Percentiles rank a stretch among this genome's conserved stretches.
Evolutionary conservation across 768 basidiomycete genomes (phyloP).

Genomic region (Rhizopogon sp.): DNA sequence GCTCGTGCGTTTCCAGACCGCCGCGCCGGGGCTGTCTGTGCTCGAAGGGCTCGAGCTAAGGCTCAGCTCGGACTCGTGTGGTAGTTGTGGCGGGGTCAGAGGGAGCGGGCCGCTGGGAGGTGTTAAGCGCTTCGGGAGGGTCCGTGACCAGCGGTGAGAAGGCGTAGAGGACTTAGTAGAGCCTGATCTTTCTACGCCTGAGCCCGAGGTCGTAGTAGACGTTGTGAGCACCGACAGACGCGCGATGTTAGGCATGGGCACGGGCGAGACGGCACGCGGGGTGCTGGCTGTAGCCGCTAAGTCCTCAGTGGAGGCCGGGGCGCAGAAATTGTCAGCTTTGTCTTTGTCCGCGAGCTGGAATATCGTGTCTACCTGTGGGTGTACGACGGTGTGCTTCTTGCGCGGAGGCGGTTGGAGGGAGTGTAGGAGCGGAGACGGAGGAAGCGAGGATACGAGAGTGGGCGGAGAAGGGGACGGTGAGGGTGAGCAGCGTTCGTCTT

Average conservation of each 20-base stretch:
- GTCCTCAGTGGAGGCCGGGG: neutral
- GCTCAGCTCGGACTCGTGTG: constrained; percentile 8
- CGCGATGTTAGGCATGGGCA: neutral
- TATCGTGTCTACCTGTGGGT: constrained; percentile 4
- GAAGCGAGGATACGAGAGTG: constrained; percentile 25
- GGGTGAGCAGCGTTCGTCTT: constrained; percentile 22
- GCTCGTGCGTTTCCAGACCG: constrained; percentile 50
- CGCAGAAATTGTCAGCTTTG: constrained; percentile 19
- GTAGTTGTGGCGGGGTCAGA: constrained; percentile 40
- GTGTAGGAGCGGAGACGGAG: constrained; percentile 16
- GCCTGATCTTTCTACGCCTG: constrained; percentile 30
- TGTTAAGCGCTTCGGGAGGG: constrained; percentile 46
- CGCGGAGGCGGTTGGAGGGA: constrained; percentile 31
- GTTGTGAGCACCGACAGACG: neutral
- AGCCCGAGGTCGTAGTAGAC: neutral
- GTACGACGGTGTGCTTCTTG: constrained; percentile 17
- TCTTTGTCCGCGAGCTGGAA: constrained; percentile 20
- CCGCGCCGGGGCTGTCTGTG: constrained; percentile 17
- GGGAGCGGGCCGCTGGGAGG: constrained; percentile 51
- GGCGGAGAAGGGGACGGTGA: constrained; percentile 9
- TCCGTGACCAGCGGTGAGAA: constrained; percentile 48
- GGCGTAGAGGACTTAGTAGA: constrained; percentile 13
- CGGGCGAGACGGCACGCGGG: neutral
- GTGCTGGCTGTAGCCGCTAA: neutral
- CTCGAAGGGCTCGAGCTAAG: constrained; percentile 24